Base-by-base conservation (phyloP, 2,329 filamentous ascomycete species). In the Exophiala alcalophila region DNA sequence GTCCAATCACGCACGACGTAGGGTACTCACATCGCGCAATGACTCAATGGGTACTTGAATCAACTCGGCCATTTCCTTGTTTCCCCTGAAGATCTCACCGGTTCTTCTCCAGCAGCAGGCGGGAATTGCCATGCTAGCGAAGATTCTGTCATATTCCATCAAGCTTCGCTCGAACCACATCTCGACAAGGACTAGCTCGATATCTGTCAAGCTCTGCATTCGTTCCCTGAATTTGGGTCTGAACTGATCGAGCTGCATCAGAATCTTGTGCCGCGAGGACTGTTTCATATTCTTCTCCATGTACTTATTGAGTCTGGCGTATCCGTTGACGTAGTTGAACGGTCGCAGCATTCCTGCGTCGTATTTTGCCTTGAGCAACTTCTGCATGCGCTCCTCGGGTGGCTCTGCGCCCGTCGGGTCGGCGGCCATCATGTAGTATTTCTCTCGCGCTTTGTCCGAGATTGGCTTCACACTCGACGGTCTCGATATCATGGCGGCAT, bases 81-180 rank as follows among this genome's bases (percentile, higher is more conserved):
- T 98, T 0, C 91, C 92, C 53, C 92, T 77, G 62, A 95, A 97
- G 33, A 98, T 97, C 69, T 98, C 92, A 7, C 92, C 92, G 0
- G 92, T 98, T 59, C 92, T 77, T 58, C 92, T 78, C 92, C 92
- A 98, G 63, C 91, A 94, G 66, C 92, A 98, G 10, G 92, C 92
- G 0, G 92, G 92, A 50, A 98, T 91, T 2, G 92, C 92, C 92
- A 98, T 98, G 63, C 89, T 94, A 2, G 92, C 92, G 69, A 98
- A 98, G 1, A 98, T 90, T 21, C 92, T 87, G 60, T 98, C 92
- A 59, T 97, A 97, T 62, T 97, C 92, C 85, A 97, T 92, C 56
- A 98, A 69, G 52, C 86, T 92, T 59, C 85, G 81, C 65, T 98
- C 92, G 61, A 98, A 97, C 91, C 92, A 97, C 88, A 97, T 96